Base-by-base conservation (phyloP, 345 rosid genomes). In the Hibiscus tridactylites region DNA sequence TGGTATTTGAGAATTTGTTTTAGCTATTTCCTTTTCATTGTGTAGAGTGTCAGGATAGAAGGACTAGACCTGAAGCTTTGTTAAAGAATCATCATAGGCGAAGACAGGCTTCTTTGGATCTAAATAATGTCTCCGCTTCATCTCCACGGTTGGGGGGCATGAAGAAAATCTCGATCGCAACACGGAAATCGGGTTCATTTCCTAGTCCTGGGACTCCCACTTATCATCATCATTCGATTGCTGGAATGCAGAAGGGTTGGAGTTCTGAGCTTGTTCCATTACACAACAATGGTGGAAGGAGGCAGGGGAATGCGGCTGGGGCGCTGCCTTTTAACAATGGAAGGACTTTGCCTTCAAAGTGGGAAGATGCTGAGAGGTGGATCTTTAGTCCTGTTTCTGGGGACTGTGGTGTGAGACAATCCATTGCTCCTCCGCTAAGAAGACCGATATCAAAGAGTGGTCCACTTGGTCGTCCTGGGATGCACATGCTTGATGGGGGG, bases 341-440 rank as follows among this genome's bases (percentile, higher is more conserved):
- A 50, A 86, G 87, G 82, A 83, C 92, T 10, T 79, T 94, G 82
- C 99, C 99, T 46, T 94, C 99, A 0, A 94, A 94, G 58, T 94
- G 99, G 99, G 99, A 94, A 83, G 99, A 94, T 76, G 99, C 98
- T 4, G 98, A 94, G 90, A 85, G 98, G 81, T 94, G 98, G 98
- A 94, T 94, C 71, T 76, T 87, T 50, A 91, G 98, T 84, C 98
- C 98, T 19, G 85, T 90, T 71, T 82, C 90, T 5, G 89, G 87
- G 15, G 98, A 91, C 74, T 83, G 86, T 75, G 81, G 58, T 8
- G 69, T 72, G 1, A 87, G 84, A 54, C 83, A 85, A 60, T 85
- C 95, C 7, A 52, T 86, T 60, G 80, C 67, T 7, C 80, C 81
- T 3, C 82, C 84, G 24, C 90, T 85, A 26, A 79, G 92, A 79